Conservation (phyloP, 352 stramenopile species). For the Globisporangium cederbergense region DNA sequence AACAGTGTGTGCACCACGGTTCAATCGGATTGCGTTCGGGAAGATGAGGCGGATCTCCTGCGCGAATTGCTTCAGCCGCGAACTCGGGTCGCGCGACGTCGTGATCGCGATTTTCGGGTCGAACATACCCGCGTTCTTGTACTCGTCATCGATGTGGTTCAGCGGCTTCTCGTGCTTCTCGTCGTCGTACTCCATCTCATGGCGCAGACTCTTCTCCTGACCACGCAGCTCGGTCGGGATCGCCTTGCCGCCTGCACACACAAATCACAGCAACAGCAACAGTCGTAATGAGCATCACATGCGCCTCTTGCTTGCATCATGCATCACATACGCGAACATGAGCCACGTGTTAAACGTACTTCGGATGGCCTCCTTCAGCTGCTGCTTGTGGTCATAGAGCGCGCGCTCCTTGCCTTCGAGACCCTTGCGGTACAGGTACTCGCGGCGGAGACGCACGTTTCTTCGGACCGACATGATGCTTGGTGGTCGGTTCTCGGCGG, state of each 20-base stretch:
- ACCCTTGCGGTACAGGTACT: slow-evolving; percentile 99
- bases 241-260: slow-evolving; percentile 80
- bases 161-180: slow-evolving; percentile 84
- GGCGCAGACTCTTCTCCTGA: slow-evolving; percentile 90
- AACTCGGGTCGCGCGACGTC: slow-evolving; percentile 96
- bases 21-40: slow-evolving; percentile 97
- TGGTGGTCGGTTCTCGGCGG: background rate
- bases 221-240: slow-evolving; percentile 97
- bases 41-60: slow-evolving; percentile 99
- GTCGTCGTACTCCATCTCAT: slow-evolving; percentile 92
- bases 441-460: slow-evolving; percentile 96
- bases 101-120: slow-evolving; percentile 98
- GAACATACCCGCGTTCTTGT: slow-evolving; percentile 95
- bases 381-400: slow-evolving; percentile 97
- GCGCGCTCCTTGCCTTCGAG: slow-evolving; percentile 94
- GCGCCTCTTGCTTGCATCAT: background rate
- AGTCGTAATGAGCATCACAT: slow-evolving; percentile 5
- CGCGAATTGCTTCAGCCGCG: slow-evolving; percentile 99
- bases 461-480: slow-evolving; percentile 81
- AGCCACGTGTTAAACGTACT: slow-evolving; percentile 21
- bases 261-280: background rate
- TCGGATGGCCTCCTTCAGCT: slow-evolving; percentile 93
- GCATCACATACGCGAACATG: background rate
- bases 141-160: slow-evolving; percentile 98
- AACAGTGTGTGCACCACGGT: slow-evolving; percentile 95